Percentiles rank a stretch among this genome's conserved stretches.
Conservation (phyloP, 306 rosid genomes). For the Acacia melanoxylon region DNA sequence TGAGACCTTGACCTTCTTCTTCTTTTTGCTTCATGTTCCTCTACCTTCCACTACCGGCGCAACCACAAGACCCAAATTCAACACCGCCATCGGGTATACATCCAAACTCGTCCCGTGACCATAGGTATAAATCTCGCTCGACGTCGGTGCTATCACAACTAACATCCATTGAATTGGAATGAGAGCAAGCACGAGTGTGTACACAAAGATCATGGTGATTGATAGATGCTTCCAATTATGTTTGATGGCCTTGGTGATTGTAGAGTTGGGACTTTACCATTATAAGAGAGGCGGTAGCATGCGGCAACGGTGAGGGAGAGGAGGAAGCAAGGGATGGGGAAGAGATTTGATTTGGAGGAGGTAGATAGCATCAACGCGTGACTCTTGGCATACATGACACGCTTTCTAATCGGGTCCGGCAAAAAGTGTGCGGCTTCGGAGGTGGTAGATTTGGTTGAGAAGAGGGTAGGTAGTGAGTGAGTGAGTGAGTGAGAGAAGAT, state of each 20-base stretch:
- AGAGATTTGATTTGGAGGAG: slow-evolving; percentile 57
- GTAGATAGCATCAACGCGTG: slow-evolving; percentile 63
- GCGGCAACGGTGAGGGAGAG: slow-evolving; percentile 60
- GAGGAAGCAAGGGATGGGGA: slow-evolving; percentile 51
- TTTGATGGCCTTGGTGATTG: slow-evolving; percentile 32
- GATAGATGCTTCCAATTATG: slow-evolving; percentile 43
- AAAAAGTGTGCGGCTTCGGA: slow-evolving; percentile 57
- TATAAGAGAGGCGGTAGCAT: slow-evolving; percentile 39
- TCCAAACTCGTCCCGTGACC: slow-evolving; percentile 43
- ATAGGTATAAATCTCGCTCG: slow-evolving; percentile 15
- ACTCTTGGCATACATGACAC: slow-evolving; percentile 67
- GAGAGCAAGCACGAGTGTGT: slow-evolving; percentile 47
- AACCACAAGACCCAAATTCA: slow-evolving; percentile 56
- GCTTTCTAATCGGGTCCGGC: slow-evolving; percentile 70
- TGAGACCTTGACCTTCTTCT: no score
- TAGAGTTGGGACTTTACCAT: slow-evolving; percentile 31
- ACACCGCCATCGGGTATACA: slow-evolving; percentile 59
- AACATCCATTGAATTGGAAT: slow-evolving; percentile 33
- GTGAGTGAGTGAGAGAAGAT: slow-evolving; percentile 49
- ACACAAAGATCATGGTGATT: slow-evolving; percentile 53
- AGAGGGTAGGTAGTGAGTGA: slow-evolving; percentile 44
- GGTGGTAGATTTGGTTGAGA: slow-evolving; percentile 52
- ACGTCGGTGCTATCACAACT: slow-evolving; percentile 9
- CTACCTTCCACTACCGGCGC: no score
- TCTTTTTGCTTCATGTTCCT: no score